Base-by-base conservation (phyloP, 805 yeast species). In the Candida vartiovaarae region DNA sequence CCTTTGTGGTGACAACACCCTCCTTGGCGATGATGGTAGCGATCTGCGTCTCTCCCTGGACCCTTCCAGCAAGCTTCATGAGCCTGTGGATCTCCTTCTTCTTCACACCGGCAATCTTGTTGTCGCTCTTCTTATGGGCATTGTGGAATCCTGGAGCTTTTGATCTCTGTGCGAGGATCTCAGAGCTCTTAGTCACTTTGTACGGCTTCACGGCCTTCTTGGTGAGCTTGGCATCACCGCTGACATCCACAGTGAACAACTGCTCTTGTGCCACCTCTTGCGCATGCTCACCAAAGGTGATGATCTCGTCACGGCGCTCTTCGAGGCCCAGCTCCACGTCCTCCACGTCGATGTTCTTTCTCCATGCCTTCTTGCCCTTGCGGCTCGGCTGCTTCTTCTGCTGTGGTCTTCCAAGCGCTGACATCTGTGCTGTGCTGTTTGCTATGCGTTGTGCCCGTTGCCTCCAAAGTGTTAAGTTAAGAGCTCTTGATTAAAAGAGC, bases 331-430 rank as follows among this genome's bases (percentile, higher is more conserved):
- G 63, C 57, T 84, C 88, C 39, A 93, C 70, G 50, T 88, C 96
- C 25, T 78, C 80, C 20, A 93, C 67, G 62, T 93, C 95, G 46
- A 93, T 84, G 63, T 93, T 87, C 65, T 88, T 88, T 61, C 95
- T 78, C 95, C 97, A 87, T 5, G 95, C 80, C 61, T 76, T 82
- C 73, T 86, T 91, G 36, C 96, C 95, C 69, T 93, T 93, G 58
- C 98, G 75, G 6, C 96, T 88, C 4, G 84, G 59, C 65, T 90
- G 96, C 36, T 67, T 67, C 53, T 71, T 73, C 53, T 75, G 80
- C 24, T 76, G 61, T 10, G 90, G 87, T 62, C 79, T 72, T 41
- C 65, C 64, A 4, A 64, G 50, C 48, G 38, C 11, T 20, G 40
- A 37, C 40, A 37, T 37, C 4, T 7, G 8, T 6, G 30, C 9